These are phyloP conservation scores for Angomonas ambiguus DNA, from an alignment of 208 protist species.

Conservation along the genomic window DNA sequence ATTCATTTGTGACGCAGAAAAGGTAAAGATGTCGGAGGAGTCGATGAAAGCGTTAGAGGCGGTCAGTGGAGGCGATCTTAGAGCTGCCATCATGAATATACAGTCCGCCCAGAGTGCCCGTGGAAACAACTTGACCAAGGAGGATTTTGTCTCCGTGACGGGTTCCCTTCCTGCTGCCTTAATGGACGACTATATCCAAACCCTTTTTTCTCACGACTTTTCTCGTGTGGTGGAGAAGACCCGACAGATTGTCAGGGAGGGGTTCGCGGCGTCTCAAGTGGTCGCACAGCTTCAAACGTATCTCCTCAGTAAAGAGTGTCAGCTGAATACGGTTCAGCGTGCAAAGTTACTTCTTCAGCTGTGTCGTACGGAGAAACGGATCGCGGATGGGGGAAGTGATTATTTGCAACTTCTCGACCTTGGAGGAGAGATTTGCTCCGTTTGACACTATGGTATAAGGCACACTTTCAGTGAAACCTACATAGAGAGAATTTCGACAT, in stretches of 20 bases:
- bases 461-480: too few relatives aligned
- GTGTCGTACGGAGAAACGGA: conserved; percentile 70
- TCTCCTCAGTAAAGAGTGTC: conserved; percentile 46
- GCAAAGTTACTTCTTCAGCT: conserved; percentile 62
- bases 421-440: conserved; percentile 17
- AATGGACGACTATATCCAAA: conserved; percentile 45
- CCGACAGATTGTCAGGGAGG: conserved; percentile 47
- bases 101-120: conserved; percentile 89
- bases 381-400: conserved; percentile 80
- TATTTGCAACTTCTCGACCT: conserved; percentile 86
- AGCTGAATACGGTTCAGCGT: conserved; percentile 57
- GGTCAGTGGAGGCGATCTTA: conserved; percentile 95
- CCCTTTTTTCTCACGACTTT: conserved; percentile 52
- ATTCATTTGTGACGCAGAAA: conserved; percentile 86
- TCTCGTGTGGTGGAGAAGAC: conserved; percentile 54
- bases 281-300: conserved; percentile 75
- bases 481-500: background rate
- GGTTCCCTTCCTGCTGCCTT: conserved; percentile 69
- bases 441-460: background rate
- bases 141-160: conserved; percentile 85
- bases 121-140: conserved; percentile 60
- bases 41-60: conserved; percentile 74
- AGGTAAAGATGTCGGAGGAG: conserved; percentile 58
- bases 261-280: conserved; percentile 72
- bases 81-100: conserved; percentile 95